A percentile compares a stretch with the other conserved stretches of the same genome.
Conservation (phyloP, 139 green algal genomes). For the Microglena sp. region DNA sequence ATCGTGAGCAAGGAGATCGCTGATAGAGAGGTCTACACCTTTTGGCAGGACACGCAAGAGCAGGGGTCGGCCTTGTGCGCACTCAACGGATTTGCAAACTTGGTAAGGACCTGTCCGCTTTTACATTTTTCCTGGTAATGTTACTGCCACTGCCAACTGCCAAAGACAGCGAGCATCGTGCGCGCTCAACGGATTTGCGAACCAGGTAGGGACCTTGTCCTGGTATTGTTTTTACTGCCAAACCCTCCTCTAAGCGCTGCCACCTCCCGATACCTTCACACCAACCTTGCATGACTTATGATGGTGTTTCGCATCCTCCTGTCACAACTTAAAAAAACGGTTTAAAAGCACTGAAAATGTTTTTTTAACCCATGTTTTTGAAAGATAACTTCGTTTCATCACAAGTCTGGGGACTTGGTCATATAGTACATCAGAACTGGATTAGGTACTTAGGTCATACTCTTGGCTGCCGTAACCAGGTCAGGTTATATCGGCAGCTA, state of each 20-base stretch:
- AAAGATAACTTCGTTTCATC: too few relatives aligned
- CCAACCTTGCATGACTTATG: too few relatives aligned
- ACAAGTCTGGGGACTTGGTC: too few relatives aligned
- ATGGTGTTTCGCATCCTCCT: too few relatives aligned
- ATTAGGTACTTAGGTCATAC: too few relatives aligned
- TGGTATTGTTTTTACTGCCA: not conserved
- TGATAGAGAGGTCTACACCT: not conserved
- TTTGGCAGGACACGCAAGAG: constrained; percentile 4
- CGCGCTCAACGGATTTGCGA: not conserved
- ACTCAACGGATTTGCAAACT: not conserved
- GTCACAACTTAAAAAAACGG: too few relatives aligned
- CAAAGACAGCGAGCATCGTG: not conserved
- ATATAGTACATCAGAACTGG: too few relatives aligned
- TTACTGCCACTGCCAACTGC: not conserved
- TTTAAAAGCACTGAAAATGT: too few relatives aligned
- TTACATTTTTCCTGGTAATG: not conserved
- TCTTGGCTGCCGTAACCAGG: too few relatives aligned
- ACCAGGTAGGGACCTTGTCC: not conserved
- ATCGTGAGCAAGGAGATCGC: not conserved
- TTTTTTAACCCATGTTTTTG: too few relatives aligned
- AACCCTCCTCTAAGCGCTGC: not conserved
- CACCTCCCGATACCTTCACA: not conserved
- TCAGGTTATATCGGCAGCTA: too few relatives aligned
- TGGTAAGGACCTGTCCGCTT: not conserved
- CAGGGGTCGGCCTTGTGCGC: constrained; percentile 1